Evolutionary conservation across 169 alveolate species (phyloP), one percentile per base, ranked within the genome.

Genomic region (Plasmodium coatneyi): DNA sequence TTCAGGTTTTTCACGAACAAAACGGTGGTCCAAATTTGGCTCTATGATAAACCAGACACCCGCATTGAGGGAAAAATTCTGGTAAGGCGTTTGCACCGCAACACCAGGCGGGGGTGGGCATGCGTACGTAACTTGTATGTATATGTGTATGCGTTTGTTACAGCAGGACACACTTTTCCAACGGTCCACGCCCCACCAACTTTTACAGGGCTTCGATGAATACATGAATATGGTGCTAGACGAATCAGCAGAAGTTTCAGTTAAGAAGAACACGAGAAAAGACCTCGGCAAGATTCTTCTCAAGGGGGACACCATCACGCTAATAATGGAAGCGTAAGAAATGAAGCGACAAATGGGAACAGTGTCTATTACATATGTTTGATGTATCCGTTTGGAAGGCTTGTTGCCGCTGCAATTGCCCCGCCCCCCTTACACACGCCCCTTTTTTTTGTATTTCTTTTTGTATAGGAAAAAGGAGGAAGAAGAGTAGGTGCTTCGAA

Each of bases 221-320:
- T 98, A 98, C 92, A 98, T 98, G 99, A 98, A 98, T 93, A 96
- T 98, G 96, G 99, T 98, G 22, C 84, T 98, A 87, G 99, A 98
- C 86, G 99, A 98, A 46, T 98, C 99, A 14, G 98, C 97, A 96
- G 99, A 98, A 91, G 95, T 98, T 52, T 95, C 96, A 82, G 96
- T 97, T 43, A 98, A 98, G 96, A 97, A 97, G 95, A 96, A 97
- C 60, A 96, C 95, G 22, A 96, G 98, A 81, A 97, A 94, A 82
- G 92, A 92, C 41, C 94, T 98, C 25, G 99, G 99, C 41, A 97
- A 97, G 76, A 97, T 98, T 49, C 96, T 98, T 91, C 94, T 98
- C 14, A 98, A 98, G 92, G 99, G 99, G 5, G 99, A 98, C 81
- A 98, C 98, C 66, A 98, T 98, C 80, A 97, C 99, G 4, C 97